Evolutionary conservation across 1,284 basidiomycete species (phyloP).

Genomic region (Pulveroboletus sp.): DNA sequence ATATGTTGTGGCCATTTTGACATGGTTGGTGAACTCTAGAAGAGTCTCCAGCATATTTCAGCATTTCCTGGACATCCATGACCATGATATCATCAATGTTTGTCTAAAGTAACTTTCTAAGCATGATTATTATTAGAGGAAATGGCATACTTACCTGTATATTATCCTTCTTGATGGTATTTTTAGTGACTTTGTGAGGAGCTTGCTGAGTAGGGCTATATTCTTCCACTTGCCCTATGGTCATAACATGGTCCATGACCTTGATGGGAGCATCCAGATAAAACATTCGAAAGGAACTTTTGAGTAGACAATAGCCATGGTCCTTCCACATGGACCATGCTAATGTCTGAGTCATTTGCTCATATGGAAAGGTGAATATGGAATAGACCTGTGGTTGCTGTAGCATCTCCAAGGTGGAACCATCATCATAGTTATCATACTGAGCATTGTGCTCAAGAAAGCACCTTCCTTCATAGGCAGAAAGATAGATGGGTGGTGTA

Average conservation of each 20-base stretch:
- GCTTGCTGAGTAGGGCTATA: no score
- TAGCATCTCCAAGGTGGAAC: constrained; percentile 11
- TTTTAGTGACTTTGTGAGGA: no score
- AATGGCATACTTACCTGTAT: no score
- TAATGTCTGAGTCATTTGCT: background rate
- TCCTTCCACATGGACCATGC: constrained; percentile 19
- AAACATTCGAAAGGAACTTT: constrained; percentile 16
- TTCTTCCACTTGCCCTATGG: background rate
- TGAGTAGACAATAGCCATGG: constrained; percentile 17
- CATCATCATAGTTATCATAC: constrained; percentile 18
- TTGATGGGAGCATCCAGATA: background rate
- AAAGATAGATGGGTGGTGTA: background rate
- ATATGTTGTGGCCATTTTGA: background rate
- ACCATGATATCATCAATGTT: no score
- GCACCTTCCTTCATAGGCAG: background rate
- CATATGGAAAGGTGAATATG: background rate
- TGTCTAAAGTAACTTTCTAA: background rate
- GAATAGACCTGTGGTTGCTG: constrained; percentile 5
- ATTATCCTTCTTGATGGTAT: no score
- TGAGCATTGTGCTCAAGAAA: background rate
- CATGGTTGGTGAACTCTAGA: background rate
- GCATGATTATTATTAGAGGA: no score
- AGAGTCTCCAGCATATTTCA: background rate
- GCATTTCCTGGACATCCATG: constrained; percentile 16
- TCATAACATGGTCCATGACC: constrained; percentile 15